Percentiles rank a stretch among this genome's conserved stretches.
phyloP scores from a whole-genome alignment of 139 green algal genomes.

The Closterium sp. region DNA sequence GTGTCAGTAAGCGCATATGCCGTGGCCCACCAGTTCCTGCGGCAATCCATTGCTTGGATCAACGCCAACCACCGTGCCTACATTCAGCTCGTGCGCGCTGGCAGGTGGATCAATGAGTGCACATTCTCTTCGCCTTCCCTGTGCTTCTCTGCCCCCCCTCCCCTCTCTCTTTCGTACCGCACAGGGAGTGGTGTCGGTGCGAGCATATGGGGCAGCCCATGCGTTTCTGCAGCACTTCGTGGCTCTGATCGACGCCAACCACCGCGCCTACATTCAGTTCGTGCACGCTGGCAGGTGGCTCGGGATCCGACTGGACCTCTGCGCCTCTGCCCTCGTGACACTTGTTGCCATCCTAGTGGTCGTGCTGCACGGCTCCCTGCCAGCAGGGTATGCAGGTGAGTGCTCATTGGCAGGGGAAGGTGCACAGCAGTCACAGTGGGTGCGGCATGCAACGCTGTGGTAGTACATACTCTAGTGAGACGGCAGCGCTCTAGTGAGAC shows the following conservation, averaged over 20 bases:
- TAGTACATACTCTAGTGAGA: no score
- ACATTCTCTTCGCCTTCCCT: background rate
- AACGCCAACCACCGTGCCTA: no score
- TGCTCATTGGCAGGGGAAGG: background rate
- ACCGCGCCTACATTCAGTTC: slow-evolving; percentile 46
- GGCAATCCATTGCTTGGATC: no score
- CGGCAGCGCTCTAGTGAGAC: no score
- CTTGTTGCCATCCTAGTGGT: slow-evolving; percentile 26
- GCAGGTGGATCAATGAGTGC: background rate
- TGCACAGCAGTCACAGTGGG: no score
- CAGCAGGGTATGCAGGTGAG: slow-evolving; percentile 32
- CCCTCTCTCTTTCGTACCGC: background rate
- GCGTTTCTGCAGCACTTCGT: slow-evolving; percentile 4
- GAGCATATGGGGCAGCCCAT: slow-evolving; percentile 67
- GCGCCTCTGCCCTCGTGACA: slow-evolving; percentile 67
- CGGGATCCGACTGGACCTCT: slow-evolving; percentile 82
- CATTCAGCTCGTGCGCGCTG: no score
- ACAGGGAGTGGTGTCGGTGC: slow-evolving; percentile 82
- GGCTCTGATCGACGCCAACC: slow-evolving; percentile 51
- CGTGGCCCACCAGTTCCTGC: no score
- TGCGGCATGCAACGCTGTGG: no score
- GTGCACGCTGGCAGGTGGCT: slow-evolving; percentile 83
- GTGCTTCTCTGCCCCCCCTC: background rate
- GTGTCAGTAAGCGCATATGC: no score
- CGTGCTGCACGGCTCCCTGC: slow-evolving; percentile 11